These are phyloP conservation scores for Fusarium irregulare DNA, from an alignment of 2,329 filamentous ascomycete species.

Conservation along the genomic window DNA sequence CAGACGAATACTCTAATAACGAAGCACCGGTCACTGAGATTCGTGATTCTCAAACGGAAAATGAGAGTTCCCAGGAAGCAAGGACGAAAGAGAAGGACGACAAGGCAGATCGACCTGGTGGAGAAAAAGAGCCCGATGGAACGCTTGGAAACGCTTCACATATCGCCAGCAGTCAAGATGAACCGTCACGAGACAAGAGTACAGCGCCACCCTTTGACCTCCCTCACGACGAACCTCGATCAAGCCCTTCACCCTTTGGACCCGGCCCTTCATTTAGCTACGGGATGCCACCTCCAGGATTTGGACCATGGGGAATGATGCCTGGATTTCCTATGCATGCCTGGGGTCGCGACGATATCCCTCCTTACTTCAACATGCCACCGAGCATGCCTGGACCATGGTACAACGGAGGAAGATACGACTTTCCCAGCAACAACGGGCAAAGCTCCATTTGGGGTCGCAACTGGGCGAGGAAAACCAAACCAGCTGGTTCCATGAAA, in stretches of 20 bases:
- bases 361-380: slow-evolving; percentile 34
- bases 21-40: slow-evolving; percentile 25
- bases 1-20: slow-evolving; percentile 38
- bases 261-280: neutral
- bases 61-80: neutral
- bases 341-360: slow-evolving; percentile 39
- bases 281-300: slow-evolving; percentile 3
- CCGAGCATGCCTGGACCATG: slow-evolving; percentile 24
- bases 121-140: neutral
- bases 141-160: neutral
- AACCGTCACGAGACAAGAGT: neutral
- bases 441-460: slow-evolving; percentile 52
- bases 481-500: slow-evolving; percentile 39
- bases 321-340: slow-evolving; percentile 19
- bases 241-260: slow-evolving; percentile 2
- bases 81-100: neutral
- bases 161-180: neutral
- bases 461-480: slow-evolving; percentile 23
- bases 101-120: neutral
- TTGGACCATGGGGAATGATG: slow-evolving; percentile 32
- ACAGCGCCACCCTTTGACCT: neutral
- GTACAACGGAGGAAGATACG: slow-evolving; percentile 45
- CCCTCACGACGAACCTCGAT: neutral
- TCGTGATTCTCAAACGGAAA: slow-evolving; percentile 14
- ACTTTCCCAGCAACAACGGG: slow-evolving; percentile 48